Percentiles rank a stretch among this genome's conserved stretches.
Conservation (phyloP, 139 green algal species). For the Coelastrella sp. region DNA sequence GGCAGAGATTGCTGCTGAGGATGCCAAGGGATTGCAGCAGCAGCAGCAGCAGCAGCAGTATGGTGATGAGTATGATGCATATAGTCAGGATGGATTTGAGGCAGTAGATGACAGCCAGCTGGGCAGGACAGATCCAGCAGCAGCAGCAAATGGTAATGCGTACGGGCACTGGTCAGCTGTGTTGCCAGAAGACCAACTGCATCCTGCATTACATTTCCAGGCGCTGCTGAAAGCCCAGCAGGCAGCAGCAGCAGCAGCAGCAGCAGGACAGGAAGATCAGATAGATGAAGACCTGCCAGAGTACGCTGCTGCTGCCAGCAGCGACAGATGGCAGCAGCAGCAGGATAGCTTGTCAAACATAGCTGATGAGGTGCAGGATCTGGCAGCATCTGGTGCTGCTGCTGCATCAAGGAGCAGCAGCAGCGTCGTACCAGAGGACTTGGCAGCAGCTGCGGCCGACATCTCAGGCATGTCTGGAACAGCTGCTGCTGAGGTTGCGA, state of each 20-base stretch:
- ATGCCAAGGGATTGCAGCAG: neutral
- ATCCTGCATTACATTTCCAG: slow-evolving; percentile 31
- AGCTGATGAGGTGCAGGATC: neutral
- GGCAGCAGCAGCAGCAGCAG: slow-evolving; percentile 21
- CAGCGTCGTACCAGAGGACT: neutral
- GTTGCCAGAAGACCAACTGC: slow-evolving; percentile 16
- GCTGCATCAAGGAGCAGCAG: neutral
- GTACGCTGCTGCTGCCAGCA: neutral
- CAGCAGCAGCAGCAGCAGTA: slow-evolving; percentile 8
- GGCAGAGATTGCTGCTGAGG: neutral
- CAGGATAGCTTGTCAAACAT: neutral
- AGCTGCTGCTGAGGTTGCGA: neutral
- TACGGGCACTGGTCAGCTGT: neutral
- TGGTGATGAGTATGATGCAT: neutral
- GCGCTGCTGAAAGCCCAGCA: slow-evolving; percentile 21
- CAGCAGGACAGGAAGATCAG: neutral
- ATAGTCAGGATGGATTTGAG: neutral
- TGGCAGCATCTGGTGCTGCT: neutral
- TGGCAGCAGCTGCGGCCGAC: neutral
- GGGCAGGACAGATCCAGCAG: neutral
- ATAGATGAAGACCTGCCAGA: neutral
- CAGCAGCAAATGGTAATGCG: neutral
- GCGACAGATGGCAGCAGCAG: neutral
- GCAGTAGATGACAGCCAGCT: neutral
- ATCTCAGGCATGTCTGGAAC: neutral